Conservation (phyloP, 2,329 filamentous ascomycete genomes). For the Fusarium sp. region DNA sequence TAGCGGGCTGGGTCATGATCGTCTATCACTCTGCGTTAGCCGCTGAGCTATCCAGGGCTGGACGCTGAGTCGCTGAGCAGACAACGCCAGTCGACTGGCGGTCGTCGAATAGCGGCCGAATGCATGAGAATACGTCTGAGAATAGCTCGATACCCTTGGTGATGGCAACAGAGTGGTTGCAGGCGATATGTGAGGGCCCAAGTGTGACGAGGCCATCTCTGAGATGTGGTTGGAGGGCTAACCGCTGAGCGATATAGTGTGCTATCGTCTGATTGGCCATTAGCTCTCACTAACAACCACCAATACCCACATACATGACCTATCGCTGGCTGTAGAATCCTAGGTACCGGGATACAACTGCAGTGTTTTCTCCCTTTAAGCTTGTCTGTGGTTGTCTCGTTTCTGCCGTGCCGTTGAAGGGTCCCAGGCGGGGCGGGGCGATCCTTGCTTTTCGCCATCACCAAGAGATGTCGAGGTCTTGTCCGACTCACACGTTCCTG, state of each 20-base stretch:
- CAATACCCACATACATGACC: constrained; percentile 22
- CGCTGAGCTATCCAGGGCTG: constrained; percentile 50
- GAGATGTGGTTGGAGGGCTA: constrained; percentile 56
- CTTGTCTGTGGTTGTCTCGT: constrained; percentile 16
- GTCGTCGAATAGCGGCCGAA: constrained; percentile 46
- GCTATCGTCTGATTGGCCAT: constrained; percentile 35
- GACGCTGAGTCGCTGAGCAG: constrained; percentile 54
- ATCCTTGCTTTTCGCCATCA: constrained; percentile 19
- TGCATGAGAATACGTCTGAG: constrained; percentile 49
- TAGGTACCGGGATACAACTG: constrained; percentile 18
- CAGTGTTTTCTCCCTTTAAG: constrained; percentile 6
- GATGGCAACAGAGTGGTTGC: constrained; percentile 44
- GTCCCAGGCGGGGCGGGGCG: constrained; percentile 27
- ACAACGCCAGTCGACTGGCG: constrained; percentile 27
- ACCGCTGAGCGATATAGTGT: constrained; percentile 48
- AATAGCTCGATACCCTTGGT: constrained; percentile 49
- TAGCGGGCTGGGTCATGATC: constrained; percentile 64
- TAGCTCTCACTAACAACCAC: constrained; percentile 28
- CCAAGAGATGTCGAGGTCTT: constrained; percentile 15
- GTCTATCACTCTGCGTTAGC: constrained; percentile 55
- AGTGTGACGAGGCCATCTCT: constrained; percentile 36
- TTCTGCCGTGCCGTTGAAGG: background rate
- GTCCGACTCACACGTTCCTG: constrained; percentile 27
- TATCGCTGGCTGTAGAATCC: constrained; percentile 18
- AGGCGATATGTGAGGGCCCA: constrained; percentile 36